Evolutionary conservation across 2,329 filamentous ascomycete species (phyloP).

Genomic region (Arachnomyces sp.): DNA sequence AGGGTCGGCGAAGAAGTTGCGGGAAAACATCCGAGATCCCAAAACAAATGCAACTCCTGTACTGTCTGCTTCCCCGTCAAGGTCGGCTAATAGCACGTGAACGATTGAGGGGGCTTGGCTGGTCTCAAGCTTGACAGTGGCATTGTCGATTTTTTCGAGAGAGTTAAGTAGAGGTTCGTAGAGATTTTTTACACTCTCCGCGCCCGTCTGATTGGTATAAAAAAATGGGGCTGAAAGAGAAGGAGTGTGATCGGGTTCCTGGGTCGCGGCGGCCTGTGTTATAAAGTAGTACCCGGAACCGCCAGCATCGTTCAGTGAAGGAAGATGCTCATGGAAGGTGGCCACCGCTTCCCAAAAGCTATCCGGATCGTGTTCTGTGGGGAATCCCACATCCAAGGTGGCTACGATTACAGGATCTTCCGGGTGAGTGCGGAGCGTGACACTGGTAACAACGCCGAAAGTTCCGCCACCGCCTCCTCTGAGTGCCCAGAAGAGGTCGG

Average conservation of each 20-base stretch:
- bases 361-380: background rate
- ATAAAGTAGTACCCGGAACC: constrained; percentile 32
- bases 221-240: constrained; percentile 9
- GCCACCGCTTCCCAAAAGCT: constrained; percentile 18
- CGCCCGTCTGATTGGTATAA: constrained; percentile 21
- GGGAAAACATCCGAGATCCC: constrained; percentile 26
- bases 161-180: constrained; percentile 14
- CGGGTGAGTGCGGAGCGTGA: constrained; percentile 36
- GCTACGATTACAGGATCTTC: constrained; percentile 26
- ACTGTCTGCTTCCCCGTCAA: constrained; percentile 15
- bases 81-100: constrained; percentile 13
- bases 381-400: background rate
- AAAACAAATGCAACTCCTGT: constrained; percentile 18
- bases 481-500: constrained; percentile 43
- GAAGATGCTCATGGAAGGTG: constrained; percentile 31
- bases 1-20: constrained; percentile 22
- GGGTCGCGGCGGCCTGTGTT: constrained; percentile 19
- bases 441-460: constrained; percentile 36
- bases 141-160: constrained; percentile 12
- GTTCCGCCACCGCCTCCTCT: constrained; percentile 47
- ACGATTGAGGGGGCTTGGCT: constrained; percentile 15
- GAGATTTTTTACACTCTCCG: constrained; percentile 11
- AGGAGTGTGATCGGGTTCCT: constrained; percentile 22
- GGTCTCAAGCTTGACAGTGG: constrained; percentile 13
- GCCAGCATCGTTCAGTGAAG: constrained; percentile 40